Percentiles rank a stretch among this genome's conserved stretches.
Conservation (phyloP, 495 filamentous ascomycete species). For the Aspergillus bertholletiae region DNA sequence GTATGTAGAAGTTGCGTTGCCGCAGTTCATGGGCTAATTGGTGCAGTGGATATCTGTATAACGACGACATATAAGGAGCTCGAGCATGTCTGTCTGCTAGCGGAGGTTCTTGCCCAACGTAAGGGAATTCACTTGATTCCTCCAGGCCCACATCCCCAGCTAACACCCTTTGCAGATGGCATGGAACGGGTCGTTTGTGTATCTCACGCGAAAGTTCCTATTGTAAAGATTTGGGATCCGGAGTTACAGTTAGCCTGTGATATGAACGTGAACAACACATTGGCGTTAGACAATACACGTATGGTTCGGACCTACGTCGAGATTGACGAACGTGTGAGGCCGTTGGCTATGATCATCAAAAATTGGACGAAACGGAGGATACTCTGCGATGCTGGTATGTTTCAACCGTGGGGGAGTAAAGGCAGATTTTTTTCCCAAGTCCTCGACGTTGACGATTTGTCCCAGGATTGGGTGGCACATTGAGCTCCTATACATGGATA, state of each 20-base stretch:
- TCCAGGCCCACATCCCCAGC: neutral
- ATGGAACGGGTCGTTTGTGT: constrained; percentile 96
- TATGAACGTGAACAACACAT: constrained; percentile 97
- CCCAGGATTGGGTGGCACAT: constrained; percentile 82
- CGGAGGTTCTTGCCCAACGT: constrained; percentile 81
- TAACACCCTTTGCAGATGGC: constrained; percentile 59
- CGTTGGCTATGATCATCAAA: constrained; percentile 92
- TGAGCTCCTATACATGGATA: constrained; percentile 99
- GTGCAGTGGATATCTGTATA: constrained; percentile 91
- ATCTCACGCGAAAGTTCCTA: constrained; percentile 90
- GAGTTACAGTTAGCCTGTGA: constrained; percentile 88
- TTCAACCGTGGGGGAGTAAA: neutral
- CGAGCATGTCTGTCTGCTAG: constrained; percentile 83
- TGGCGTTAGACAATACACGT: constrained; percentile 91
- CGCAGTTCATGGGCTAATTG: constrained; percentile 16
- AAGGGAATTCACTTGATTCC: constrained; percentile 31
- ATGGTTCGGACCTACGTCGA: constrained; percentile 98
- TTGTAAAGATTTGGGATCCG: constrained; percentile 98
- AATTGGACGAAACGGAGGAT: constrained; percentile 92
- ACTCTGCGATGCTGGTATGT: constrained; percentile 90
- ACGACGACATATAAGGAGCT: constrained; percentile 82
- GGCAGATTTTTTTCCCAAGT: neutral
- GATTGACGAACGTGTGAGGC: constrained; percentile 86
- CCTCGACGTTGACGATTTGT: constrained; percentile 15
- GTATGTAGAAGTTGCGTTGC: constrained; percentile 47